phyloP scores from a whole-genome alignment of 257 asterid species.

The Solanum rostratum region DNA sequence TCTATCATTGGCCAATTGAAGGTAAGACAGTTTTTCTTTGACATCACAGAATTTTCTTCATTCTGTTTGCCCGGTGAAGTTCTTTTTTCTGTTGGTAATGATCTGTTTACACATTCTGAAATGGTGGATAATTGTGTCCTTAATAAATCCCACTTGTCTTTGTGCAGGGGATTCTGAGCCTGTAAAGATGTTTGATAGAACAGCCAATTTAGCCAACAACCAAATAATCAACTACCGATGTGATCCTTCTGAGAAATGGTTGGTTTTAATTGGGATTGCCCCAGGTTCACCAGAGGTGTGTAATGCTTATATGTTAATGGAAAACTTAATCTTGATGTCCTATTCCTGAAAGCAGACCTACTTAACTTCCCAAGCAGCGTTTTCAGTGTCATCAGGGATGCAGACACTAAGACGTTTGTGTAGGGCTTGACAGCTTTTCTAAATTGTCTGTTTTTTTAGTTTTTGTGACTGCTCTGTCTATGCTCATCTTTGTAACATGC shows the following conservation, averaged over 20 bases:
- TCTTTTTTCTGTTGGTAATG: not conserved
- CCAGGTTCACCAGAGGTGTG: slow-evolving; percentile 96
- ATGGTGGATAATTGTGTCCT: not conserved
- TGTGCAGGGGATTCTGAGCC: slow-evolving; percentile 89
- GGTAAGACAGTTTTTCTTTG: slow-evolving; percentile 29
- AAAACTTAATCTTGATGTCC: not conserved
- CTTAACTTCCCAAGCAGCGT: not conserved
- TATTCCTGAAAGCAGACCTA: not conserved
- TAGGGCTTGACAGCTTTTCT: not conserved
- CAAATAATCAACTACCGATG: slow-evolving; percentile 92
- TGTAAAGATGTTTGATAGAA: slow-evolving; percentile 86
- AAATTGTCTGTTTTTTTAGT: not conserved
- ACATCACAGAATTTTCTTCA: not conserved
- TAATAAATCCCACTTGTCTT: not conserved
- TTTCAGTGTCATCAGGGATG: not conserved
- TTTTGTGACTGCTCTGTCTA: not conserved
- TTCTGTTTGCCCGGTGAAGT: not conserved
- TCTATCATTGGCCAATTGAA: slow-evolving; percentile 93
- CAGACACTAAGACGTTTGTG: not conserved
- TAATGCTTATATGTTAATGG: not conserved
- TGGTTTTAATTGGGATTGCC: slow-evolving; percentile 95
- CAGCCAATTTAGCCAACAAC: slow-evolving; percentile 83
- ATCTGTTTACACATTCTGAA: not conserved
- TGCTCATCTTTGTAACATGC: not conserved
- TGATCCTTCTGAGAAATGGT: slow-evolving; percentile 97